Evolutionary conservation across 129 eudicot genomes (phyloP).

Genomic region (Flaveria ramosissima): DNA sequence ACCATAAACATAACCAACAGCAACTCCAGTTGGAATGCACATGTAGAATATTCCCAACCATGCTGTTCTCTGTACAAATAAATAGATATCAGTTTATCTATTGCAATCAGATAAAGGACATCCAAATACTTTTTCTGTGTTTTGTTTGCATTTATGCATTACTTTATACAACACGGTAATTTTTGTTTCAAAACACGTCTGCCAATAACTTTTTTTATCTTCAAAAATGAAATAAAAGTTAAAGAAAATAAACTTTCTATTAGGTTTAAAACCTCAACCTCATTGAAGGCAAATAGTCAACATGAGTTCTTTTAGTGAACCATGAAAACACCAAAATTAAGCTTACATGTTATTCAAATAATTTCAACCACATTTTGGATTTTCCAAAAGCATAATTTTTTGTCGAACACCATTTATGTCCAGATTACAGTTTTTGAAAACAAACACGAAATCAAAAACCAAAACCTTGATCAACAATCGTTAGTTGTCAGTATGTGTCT

Average conservation of each 20-base stretch:
- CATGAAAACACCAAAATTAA: background rate
- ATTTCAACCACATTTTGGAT: background rate
- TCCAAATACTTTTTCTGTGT: background rate
- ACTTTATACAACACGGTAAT: background rate
- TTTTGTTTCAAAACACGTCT: background rate
- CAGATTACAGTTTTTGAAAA: background rate
- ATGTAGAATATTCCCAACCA: conserved; percentile 97
- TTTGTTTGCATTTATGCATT: background rate
- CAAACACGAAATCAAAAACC: background rate
- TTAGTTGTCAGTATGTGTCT: background rate
- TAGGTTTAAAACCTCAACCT: background rate
- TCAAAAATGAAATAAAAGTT: background rate
- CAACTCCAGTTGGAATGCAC: conserved; percentile 94
- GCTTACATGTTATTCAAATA: background rate
- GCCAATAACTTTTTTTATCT: background rate
- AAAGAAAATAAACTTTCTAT: background rate
- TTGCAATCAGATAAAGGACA: background rate
- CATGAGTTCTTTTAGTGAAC: background rate
- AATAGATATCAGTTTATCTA: conserved; percentile 11
- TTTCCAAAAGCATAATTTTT: no score
- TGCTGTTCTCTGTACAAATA: conserved; percentile 62
- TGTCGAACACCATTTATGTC: background rate
- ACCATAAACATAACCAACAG: conserved; percentile 93
- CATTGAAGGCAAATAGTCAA: background rate
- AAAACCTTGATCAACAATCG: background rate